Conservation (phyloP, 176 grass and related monocot species). For the bread wheat (Triticum aestivum) region IWGSC_CS_RefSeq_v2.1 NC_057814.1:614301117-614301616, state of each 20-base stretch:
- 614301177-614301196: not conserved
- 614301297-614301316: not conserved
- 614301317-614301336: not conserved
- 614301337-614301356: not conserved
- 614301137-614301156: not conserved
- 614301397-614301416: not conserved
- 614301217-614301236: not conserved
- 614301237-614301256: not conserved
- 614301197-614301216: not conserved
- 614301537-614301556: not conserved
- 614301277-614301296: not conserved
- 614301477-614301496: not conserved
- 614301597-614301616: not conserved
- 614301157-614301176: not conserved
- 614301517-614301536: not conserved
- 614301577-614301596: not conserved
- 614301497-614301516: not conserved
- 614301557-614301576: not conserved
- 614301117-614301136: not conserved
- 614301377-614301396: not conserved
- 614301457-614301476: not conserved
- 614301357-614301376: not conserved
- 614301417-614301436: not conserved
- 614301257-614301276: not conserved
- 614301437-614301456: not conserved